These are phyloP conservation scores for Isoetes taiwanensis DNA, from an alignment of 75 land plant genomes.

Conservation along the genomic window DNA sequence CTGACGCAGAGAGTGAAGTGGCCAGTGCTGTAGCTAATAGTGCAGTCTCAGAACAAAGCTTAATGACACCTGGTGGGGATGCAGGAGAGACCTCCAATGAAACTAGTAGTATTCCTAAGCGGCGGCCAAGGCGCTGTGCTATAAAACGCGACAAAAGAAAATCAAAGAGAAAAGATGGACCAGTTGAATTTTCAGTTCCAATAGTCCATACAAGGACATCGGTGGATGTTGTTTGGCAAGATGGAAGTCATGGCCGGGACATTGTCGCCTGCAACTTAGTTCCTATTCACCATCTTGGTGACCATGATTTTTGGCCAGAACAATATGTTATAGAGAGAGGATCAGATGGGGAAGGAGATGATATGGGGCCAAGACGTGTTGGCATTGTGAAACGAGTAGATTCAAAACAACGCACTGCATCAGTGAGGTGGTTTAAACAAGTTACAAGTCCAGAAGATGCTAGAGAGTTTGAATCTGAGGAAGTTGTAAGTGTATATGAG, in stretches of 20 bases:
- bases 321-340: slow-evolving; percentile 88
- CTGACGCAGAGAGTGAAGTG: neutral
- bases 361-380: slow-evolving; percentile 39
- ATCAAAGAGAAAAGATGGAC: slow-evolving; percentile 40
- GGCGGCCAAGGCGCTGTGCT: neutral
- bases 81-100: neutral
- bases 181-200: slow-evolving; percentile 47
- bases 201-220: slow-evolving; percentile 56
- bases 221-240: slow-evolving; percentile 94
- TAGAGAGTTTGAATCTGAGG: slow-evolving; percentile 61
- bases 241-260: slow-evolving; percentile 43
- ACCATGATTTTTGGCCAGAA: slow-evolving; percentile 90
- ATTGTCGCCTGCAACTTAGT: slow-evolving; percentile 45
- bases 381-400: slow-evolving; percentile 86
- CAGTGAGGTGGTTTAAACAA: slow-evolving; percentile 71
- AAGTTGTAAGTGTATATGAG: slow-evolving; percentile 93
- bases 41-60: slow-evolving; percentile 32
- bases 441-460: slow-evolving; percentile 54
- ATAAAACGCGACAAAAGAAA: slow-evolving; percentile 49
- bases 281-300: slow-evolving; percentile 72
- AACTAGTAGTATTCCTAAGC: neutral
- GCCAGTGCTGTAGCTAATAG: neutral
- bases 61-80: slow-evolving; percentile 3
- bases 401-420: slow-evolving; percentile 83
- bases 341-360: slow-evolving; percentile 43